Conservation (phyloP, 257 asterid genomes). For the Ophiorrhiza pumila region DNA sequence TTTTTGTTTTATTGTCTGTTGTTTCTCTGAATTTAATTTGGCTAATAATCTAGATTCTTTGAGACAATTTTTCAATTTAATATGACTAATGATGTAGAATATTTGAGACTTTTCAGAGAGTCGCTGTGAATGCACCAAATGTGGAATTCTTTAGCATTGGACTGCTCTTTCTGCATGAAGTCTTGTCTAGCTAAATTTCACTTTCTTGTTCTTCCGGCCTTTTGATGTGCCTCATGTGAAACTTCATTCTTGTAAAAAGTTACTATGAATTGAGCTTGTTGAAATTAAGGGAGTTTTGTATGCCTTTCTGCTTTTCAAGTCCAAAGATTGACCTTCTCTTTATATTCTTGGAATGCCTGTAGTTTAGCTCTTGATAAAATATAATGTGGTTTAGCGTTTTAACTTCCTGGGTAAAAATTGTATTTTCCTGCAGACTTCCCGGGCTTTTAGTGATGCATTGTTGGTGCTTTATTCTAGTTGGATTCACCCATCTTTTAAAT, state of each 20-base stretch:
- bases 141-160: not conserved
- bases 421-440: not conserved
- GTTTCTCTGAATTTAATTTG: not conserved
- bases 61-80: not conserved
- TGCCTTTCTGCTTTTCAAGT: not conserved
- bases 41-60: not conserved
- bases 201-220: not conserved
- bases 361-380: not conserved
- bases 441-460: not conserved
- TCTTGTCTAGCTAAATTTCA: not conserved
- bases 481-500: not conserved
- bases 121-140: not conserved
- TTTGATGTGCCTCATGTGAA: not conserved
- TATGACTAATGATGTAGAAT: not conserved
- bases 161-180: not conserved
- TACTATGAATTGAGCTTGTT: not conserved
- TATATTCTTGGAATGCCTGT: not conserved
- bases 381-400: not conserved
- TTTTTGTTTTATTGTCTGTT: not conserved
- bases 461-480: not conserved
- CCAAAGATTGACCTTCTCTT: not conserved
- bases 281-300: not conserved
- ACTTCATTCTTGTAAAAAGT: conserved; percentile 2
- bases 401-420: not conserved
- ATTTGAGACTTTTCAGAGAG: not conserved